Evolutionary conservation across 2,329 filamentous ascomycete genomes (phyloP), one percentile per base, ranked within the genome.

Genomic region (Trichophyton rubrum): DNA sequence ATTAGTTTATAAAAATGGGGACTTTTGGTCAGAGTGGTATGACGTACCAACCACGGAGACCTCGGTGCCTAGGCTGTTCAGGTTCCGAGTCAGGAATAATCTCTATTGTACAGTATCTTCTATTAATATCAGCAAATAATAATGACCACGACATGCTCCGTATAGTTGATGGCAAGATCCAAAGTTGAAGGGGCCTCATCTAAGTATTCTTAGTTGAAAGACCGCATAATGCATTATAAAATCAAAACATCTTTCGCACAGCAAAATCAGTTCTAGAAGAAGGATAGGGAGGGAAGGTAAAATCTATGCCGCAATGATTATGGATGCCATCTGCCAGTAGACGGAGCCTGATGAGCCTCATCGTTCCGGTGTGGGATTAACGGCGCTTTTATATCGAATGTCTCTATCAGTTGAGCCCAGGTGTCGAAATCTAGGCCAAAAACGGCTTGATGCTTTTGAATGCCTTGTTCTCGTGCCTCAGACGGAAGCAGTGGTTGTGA

Each of bases 301-400:
- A 6, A 55, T 55, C 33, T 17, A 55, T 35, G 45, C 20, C 11
- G 45, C 17, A 9, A 6, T 11, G 13, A 38, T 30, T 27, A 58
- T 58, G 56, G 1, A 27, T 58, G 56, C 56, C 56, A 58, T n/a
- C 35, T 58, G 35, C 56, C 40, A 5, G 56, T 43, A n/a, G 30
- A 27, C 5, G 51, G 24, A 27, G 13, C 13, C 8, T 35, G 11
- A 17, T 49, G 15, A 33, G 20, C 72, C 61, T 82, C 76, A 64
- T 89, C 85, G 63, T 82, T 76, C 15, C 93, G 83, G 71, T 96
- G 88, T n/a, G 85, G 82, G 64, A 99, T 97, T 73, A 96, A 86
- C 1, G 88, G 80, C 64, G 89, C 79, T n/a, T 77, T 81, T 65
- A 97, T 89, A 27, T 86, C 77, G 68, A 91, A 95, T 0, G 83